phyloP scores from a whole-genome alignment of 164 flowering plant genomes.

The Brasenia schreberi region DNA sequence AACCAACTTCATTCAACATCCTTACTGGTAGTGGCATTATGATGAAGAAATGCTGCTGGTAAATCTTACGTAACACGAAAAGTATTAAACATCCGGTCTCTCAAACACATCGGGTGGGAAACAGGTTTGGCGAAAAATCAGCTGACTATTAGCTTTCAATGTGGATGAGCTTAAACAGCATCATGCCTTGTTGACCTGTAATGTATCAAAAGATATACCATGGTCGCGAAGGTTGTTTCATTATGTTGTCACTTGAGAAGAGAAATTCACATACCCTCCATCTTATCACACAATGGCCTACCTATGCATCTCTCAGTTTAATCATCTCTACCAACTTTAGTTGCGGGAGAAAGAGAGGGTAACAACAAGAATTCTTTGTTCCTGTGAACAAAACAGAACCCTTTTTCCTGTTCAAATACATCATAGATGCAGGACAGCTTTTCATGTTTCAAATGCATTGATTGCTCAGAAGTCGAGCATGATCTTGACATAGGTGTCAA shows the following conservation, averaged over 20 bases:
- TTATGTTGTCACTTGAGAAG: neutral
- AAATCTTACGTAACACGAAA: no score
- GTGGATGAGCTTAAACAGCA: no score
- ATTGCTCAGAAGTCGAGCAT: neutral
- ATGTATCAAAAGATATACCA: neutral
- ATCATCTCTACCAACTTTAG: neutral
- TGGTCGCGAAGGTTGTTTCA: neutral
- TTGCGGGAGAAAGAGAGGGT: neutral
- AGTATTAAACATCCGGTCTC: no score
- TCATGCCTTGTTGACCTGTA: no score
- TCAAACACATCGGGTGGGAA: no score
- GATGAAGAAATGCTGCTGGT: no score
- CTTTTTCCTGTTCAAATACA: neutral
- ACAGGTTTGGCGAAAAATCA: no score
- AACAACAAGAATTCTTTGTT: neutral
- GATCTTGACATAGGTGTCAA: neutral
- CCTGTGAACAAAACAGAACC: neutral
- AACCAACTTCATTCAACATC: no score
- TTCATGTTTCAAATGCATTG: neutral
- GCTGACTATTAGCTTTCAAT: no score
- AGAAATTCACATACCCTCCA: neutral
- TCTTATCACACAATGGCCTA: neutral
- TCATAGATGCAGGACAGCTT: neutral
- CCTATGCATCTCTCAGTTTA: neutral
- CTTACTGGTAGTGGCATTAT: no score